Evolutionary conservation across 495 filamentous ascomycete genomes (phyloP).

Genomic region (Extremus antarcticus): DNA sequence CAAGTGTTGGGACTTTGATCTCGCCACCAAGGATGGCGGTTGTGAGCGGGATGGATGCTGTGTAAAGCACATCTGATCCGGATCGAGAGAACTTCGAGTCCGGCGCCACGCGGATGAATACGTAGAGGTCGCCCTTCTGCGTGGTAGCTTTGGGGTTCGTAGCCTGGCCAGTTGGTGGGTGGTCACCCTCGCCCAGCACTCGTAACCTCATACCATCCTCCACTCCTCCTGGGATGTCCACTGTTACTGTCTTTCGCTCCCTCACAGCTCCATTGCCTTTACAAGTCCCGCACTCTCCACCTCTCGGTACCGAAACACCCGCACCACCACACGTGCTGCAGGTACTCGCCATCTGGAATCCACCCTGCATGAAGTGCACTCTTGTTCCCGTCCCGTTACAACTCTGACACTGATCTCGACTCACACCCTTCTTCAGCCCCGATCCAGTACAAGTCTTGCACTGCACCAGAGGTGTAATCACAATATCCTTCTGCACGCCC

Average conservation of each 20-base stretch:
- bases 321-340: conserved; percentile 70
- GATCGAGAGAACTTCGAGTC: conserved; percentile 77
- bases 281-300: conserved; percentile 70
- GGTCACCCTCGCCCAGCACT: conserved; percentile 73
- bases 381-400: conserved; percentile 81
- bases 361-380: conserved; percentile 78
- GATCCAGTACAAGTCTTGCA: conserved; percentile 74
- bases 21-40: conserved; percentile 89
- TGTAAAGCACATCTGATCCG: conserved; percentile 85
- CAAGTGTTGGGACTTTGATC: conserved; percentile 77
- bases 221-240: conserved; percentile 88
- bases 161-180: conserved; percentile 58
- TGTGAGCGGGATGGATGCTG: conserved; percentile 79
- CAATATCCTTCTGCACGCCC: conserved; percentile 67
- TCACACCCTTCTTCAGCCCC: conserved; percentile 72
- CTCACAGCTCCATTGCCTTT: conserved; percentile 65
- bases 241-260: conserved; percentile 64
- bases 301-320: conserved; percentile 59
- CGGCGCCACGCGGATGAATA: conserved; percentile 68
- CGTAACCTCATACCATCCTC: conserved; percentile 90
- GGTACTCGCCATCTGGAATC: conserved; percentile 90
- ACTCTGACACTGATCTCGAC: conserved; percentile 57
- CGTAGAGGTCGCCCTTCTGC: conserved; percentile 72
- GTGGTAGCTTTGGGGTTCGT: conserved; percentile 47
- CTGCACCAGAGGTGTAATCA: conserved; percentile 60